Evolutionary conservation across 208 protist genomes (phyloP), one percentile per base, ranked within the genome.

Genomic region (Paratrypanosoma confusum): DNA sequence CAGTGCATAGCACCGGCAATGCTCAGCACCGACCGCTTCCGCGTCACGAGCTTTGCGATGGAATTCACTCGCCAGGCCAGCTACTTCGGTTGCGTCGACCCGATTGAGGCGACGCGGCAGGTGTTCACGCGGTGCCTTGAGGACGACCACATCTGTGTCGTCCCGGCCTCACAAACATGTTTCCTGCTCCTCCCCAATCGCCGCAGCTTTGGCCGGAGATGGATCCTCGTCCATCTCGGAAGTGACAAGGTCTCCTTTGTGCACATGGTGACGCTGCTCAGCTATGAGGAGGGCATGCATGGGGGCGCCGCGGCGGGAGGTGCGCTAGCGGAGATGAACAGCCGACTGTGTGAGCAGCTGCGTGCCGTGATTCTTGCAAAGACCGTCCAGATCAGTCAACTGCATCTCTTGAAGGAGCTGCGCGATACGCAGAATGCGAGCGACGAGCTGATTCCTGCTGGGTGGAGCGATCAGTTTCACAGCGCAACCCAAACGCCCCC

Each of bases 381-480:
- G 51, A 68, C 83, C 11, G 61, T 40, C 4, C 71, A 83, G 49
- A 67, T 87, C n/a, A 85, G 66, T 31, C 79, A 89, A 49, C 57
- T 93, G 26, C 74, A 84, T 21, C 50, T 93, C 7, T 63, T 93
- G 18, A 79, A 80, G 48, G 72, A 93, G 55, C 64, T 93, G 36
- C 79, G 83, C 11, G 79, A 84, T 46, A 83, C 71, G 1, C 75
- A 89, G 54, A 71, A 81, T 38, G 76, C 79, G 6, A 78, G 71
- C 44, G 54, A 50, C 1, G 77, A 93, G 57, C 66, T 89, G 21
- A 78, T 93, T 33, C 83, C 83, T 1, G 34, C 33, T 11, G 39
- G 50, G 14, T 93, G 83, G 80, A 80, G 79, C n/a, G 68, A 89
- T 44, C 83, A 93, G 56, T 93, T 89, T 10, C 29, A 33, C 13